These are phyloP conservation scores for Coemansia sp. DNA, from an alignment of 192 early-diverging fungal species.

Conservation along the genomic window DNA sequence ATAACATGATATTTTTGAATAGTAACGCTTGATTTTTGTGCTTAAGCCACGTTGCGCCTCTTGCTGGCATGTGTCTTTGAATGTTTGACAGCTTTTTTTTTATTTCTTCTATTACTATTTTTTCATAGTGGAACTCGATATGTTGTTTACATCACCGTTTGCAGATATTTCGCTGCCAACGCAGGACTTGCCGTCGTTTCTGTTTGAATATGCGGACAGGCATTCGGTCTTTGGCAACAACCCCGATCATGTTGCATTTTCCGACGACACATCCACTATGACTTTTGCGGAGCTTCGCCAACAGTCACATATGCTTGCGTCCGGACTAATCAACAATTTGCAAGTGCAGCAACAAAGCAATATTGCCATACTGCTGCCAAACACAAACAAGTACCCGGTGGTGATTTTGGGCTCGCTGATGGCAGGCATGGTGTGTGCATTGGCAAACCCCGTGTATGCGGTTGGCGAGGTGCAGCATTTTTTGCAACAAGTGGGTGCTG, in stretches of 20 bases:
- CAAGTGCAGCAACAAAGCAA: slow-evolving; percentile 66
- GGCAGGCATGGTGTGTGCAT: slow-evolving; percentile 65
- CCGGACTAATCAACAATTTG: slow-evolving; percentile 41
- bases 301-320: slow-evolving; percentile 26
- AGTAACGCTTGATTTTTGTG: not conserved
- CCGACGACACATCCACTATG: slow-evolving; percentile 16
- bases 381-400: slow-evolving; percentile 64
- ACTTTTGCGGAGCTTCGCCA: slow-evolving; percentile 24
- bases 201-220: slow-evolving; percentile 22
- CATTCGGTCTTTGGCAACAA: slow-evolving; percentile 29
- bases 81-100: no score
- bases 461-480: slow-evolving; percentile 74
- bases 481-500: slow-evolving; percentile 65
- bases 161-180: slow-evolving; percentile 22
- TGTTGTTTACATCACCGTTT: slow-evolving; percentile 38
- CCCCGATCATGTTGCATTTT: slow-evolving; percentile 19
- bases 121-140: not conserved
- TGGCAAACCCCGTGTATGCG: slow-evolving; percentile 81
- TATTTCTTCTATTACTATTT: not conserved
- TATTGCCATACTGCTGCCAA: slow-evolving; percentile 71
- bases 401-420: slow-evolving; percentile 62
- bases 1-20: not conserved
- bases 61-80: not conserved
- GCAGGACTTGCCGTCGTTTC: slow-evolving; percentile 46
- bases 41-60: not conserved